Conservation (phyloP, 1,284 basidiomycete genomes). For the Sanghuangporus weigelae region DNA sequence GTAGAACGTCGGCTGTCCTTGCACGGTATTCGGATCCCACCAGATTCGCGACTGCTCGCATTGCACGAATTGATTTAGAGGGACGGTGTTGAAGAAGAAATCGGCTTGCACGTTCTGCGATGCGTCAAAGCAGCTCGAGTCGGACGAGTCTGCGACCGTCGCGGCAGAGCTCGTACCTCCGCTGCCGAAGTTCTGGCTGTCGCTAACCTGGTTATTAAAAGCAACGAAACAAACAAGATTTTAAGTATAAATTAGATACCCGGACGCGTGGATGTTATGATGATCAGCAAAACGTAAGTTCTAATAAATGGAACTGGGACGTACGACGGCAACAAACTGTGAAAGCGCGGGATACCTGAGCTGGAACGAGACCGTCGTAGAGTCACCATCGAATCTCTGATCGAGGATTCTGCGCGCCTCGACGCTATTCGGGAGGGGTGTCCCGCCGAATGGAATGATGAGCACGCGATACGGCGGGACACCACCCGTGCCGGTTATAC, state of each 20-base stretch:
- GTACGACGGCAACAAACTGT: slow-evolving; percentile 69
- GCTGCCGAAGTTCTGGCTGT: slow-evolving; percentile 59
- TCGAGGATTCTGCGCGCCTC: slow-evolving; percentile 63
- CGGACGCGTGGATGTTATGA: not conserved
- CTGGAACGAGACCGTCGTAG: slow-evolving; percentile 44
- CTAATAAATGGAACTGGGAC: too few relatives aligned
- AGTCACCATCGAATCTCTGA: slow-evolving; percentile 41
- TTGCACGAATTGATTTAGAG: slow-evolving; percentile 55
- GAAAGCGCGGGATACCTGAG: slow-evolving; percentile 63
- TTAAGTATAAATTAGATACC: not conserved
- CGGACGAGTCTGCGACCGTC: slow-evolving; percentile 45
- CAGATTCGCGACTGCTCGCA: slow-evolving; percentile 55
- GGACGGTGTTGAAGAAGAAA: slow-evolving; percentile 58
- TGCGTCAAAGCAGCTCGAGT: slow-evolving; percentile 57
- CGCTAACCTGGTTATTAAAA: slow-evolving; percentile 53
- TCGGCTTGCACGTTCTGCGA: slow-evolving; percentile 40
- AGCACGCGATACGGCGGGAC: slow-evolving; percentile 60
- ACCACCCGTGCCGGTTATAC: slow-evolving; percentile 47
- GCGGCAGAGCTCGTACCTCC: slow-evolving; percentile 69
- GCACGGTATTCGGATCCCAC: slow-evolving; percentile 47
- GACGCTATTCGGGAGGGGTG: slow-evolving; percentile 50
- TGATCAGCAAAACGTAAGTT: too few relatives aligned
- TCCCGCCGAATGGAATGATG: slow-evolving; percentile 60
- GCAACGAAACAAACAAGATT: slow-evolving; percentile 2
- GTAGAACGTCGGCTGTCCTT: slow-evolving; percentile 55